These are phyloP conservation scores for Volvariella volvacea DNA, from an alignment of 1,284 basidiomycete species.

Conservation along the genomic window DNA sequence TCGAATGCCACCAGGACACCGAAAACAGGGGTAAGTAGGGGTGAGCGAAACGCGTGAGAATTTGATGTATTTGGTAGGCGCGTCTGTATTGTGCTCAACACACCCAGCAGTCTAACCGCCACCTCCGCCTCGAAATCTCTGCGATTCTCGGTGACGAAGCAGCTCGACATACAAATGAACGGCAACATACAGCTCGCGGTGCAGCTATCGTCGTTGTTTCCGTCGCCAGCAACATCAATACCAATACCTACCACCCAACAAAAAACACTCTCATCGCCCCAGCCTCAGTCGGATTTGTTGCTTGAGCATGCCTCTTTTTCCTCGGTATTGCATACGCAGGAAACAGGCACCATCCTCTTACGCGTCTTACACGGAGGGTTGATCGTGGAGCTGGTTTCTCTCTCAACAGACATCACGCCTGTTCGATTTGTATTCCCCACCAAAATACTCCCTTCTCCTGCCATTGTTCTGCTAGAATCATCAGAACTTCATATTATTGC, in stretches of 20 bases:
- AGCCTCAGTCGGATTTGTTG: slow-evolving; percentile 44
- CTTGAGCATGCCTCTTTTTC: slow-evolving; percentile 72
- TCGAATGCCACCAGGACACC: too few species aligned
- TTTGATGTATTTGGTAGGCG: too few species aligned
- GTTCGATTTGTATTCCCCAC: slow-evolving; percentile 78
- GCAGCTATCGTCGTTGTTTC: slow-evolving; percentile 58
- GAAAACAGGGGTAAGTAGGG: too few species aligned
- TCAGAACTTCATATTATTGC: slow-evolving; percentile 67
- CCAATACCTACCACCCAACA: slow-evolving; percentile 52
- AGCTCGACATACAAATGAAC: slow-evolving; percentile 22
- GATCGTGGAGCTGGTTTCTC: slow-evolving; percentile 70
- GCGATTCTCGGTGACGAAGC: too few species aligned
- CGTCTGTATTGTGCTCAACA: too few species aligned
- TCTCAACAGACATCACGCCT: slow-evolving; percentile 55
- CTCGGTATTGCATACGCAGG: slow-evolving; percentile 47
- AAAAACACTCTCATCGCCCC: slow-evolving; percentile 39
- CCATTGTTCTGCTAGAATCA: slow-evolving; percentile 53
- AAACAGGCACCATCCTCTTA: slow-evolving; percentile 64
- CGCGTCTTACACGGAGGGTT: slow-evolving; percentile 72
- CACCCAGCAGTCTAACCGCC: too few species aligned
- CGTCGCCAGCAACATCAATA: slow-evolving; percentile 45
- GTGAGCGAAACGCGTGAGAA: too few species aligned
- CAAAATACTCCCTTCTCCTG: slow-evolving; percentile 58
- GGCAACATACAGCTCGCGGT: slow-evolving; percentile 48
- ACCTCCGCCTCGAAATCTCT: too few species aligned